Evolutionary conservation across 495 filamentous ascomycete genomes (phyloP).

Genomic region (Tetracladium marchalianum): DNA sequence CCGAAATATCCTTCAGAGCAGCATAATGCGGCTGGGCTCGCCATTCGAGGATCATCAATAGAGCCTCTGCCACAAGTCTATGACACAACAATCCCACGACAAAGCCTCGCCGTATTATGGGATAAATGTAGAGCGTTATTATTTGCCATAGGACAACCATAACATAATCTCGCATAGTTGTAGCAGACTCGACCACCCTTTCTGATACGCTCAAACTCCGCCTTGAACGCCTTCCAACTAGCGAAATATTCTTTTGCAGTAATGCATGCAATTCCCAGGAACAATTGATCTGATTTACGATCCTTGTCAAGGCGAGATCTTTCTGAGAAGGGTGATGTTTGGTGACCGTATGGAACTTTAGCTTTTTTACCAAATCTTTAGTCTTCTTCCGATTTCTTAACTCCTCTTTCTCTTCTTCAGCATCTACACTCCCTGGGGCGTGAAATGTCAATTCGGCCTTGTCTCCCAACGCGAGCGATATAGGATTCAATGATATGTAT

Average conservation of each 20-base stretch:
- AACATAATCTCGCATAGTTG: slow-evolving; percentile 67
- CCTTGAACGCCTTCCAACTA: slow-evolving; percentile 71
- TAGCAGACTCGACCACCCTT: slow-evolving; percentile 87
- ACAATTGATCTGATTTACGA: slow-evolving; percentile 95
- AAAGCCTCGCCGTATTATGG: slow-evolving; percentile 62
- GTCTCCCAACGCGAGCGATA: slow-evolving; percentile 78
- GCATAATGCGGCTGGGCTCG: slow-evolving; percentile 67
- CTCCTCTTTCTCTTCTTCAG: slow-evolving; percentile 55
- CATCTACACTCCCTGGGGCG: slow-evolving; percentile 38
- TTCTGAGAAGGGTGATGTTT: slow-evolving; percentile 68
- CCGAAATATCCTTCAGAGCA: slow-evolving; percentile 90
- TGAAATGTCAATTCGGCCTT: slow-evolving; percentile 40
- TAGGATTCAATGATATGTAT: slow-evolving; percentile 85
- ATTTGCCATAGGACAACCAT: slow-evolving; percentile 60
- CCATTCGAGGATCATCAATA: slow-evolving; percentile 81
- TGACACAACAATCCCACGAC: slow-evolving; percentile 71
- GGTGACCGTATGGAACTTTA: slow-evolving; percentile 77
- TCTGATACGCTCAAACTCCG: slow-evolving; percentile 88
- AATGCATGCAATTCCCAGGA: slow-evolving; percentile 78
- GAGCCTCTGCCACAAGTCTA: slow-evolving; percentile 67
- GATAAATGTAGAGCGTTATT: slow-evolving; percentile 67
- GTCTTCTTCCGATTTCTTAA: slow-evolving; percentile 40
- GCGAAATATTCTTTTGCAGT: slow-evolving; percentile 75
- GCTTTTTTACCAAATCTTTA: slow-evolving; percentile 67
- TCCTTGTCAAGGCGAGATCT: slow-evolving; percentile 67